These are phyloP conservation scores for Sarocladium strictum DNA, from an alignment of 2,329 filamentous ascomycete species.

Conservation along the genomic window DNA sequence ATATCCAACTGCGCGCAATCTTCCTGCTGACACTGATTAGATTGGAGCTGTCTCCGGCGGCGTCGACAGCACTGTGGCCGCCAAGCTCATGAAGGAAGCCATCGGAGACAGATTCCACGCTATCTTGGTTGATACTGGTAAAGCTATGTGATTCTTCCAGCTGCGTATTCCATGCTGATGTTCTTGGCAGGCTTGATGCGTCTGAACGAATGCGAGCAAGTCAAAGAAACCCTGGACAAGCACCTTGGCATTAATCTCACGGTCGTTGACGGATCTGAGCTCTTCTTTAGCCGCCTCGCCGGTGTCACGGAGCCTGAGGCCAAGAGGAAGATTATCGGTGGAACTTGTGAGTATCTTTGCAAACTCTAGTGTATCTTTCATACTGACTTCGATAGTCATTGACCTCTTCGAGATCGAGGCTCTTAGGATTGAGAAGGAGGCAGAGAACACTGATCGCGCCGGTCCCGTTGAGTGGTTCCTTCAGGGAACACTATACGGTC, in stretches of 20 bases:
- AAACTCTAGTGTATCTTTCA: too few relatives aligned
- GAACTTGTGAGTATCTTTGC: conserved; percentile 45
- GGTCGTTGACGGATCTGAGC: conserved; percentile 71
- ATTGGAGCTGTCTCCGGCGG: conserved; percentile 62
- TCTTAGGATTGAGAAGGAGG: conserved; percentile 60
- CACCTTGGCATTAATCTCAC: conserved; percentile 88
- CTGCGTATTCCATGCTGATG: conserved; percentile 11
- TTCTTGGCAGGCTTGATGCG: conserved; percentile 55
- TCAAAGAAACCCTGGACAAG: conserved; percentile 71
- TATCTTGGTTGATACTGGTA: conserved; percentile 65
- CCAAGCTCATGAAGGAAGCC: conserved; percentile 78
- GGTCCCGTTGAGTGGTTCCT: conserved; percentile 81
- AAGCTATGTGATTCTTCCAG: conserved; percentile 11
- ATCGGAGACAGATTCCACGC: conserved; percentile 82
- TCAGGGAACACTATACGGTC: conserved; percentile 62
- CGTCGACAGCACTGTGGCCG: conserved; percentile 84
- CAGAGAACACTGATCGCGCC: conserved; percentile 58
- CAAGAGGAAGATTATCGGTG: conserved; percentile 88
- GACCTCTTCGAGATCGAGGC: conserved; percentile 76
- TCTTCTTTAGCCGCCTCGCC: conserved; percentile 70
- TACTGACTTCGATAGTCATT: conserved; percentile 24
- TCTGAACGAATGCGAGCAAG: conserved; percentile 74
- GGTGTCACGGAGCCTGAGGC: conserved; percentile 75
- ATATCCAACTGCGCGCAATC: conserved; percentile 13
- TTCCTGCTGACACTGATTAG: neutral